Base-by-base conservation (phyloP, 768 basidiomycete species). In the Tricholoma flavovirens region DNA sequence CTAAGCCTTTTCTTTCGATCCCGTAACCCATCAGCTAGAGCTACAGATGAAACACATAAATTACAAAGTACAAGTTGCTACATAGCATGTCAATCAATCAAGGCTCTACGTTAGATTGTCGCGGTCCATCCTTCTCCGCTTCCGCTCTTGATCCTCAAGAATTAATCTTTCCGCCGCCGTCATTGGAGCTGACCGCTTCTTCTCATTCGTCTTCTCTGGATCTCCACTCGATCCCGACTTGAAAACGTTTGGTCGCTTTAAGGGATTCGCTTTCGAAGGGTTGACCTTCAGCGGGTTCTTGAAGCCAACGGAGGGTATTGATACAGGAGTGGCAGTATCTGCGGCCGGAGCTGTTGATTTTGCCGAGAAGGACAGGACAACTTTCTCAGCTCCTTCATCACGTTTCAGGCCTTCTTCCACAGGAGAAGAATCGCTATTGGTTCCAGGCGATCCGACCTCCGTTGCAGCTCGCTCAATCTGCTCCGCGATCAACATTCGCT, bases 141-240 rank as follows among this genome's bases (percentile, higher is more conserved):
- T 95, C 66, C 93, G 79, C 69, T 93, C 92, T 72, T 90, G 89
- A 26, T 97, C 93, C 75, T 98, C 96, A 56, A 85, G 61, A 58
- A 97, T 95, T 56, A 98, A 71, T 59, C 81, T 77, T 70, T 98
- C 95, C 14, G 90, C 90, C 22, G 90, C 90, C 62, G 85, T 84
- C 80, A 94, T 83, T 17, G 83, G 74, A 10, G 80, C 81, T 5
- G 80, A 63, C 38, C 86, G 78, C 73, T 88, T 87, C 77, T 79
- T 84, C 43, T 82, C 82, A 35, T 76, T 79, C 10, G 57, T 62
- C 57, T 70, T 67, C 42, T 71, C 73, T 46, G 66, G 64, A 9
- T 71, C 76, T 45, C 65, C 63, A 26, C 67, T 54, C 43, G 76
- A 67, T 14, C 76, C 71, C 35, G 75, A 66, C 75, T 90, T 92